These are phyloP conservation scores for Chaetomium tenue DNA, from an alignment of 495 filamentous ascomycete genomes.

Conservation along the genomic window DNA sequence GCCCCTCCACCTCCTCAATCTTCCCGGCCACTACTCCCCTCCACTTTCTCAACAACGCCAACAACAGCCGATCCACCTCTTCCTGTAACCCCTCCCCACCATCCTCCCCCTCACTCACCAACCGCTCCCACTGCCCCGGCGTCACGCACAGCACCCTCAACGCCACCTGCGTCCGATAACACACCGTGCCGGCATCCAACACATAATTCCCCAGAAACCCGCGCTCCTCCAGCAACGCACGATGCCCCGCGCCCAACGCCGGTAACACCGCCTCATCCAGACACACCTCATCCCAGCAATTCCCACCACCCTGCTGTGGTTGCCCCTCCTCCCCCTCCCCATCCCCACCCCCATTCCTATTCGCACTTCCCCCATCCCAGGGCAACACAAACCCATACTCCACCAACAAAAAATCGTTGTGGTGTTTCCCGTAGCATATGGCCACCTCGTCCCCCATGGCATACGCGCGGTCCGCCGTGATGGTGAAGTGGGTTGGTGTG, in stretches of 20 bases:
- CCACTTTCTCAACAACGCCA: constrained; percentile 28
- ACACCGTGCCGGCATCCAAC: constrained; percentile 59
- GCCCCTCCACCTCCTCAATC: constrained; percentile 19
- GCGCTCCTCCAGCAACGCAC: constrained; percentile 51
- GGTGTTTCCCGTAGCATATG: constrained; percentile 77
- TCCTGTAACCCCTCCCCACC: constrained; percentile 38
- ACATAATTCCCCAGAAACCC: constrained; percentile 70
- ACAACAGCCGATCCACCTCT: constrained; percentile 34
- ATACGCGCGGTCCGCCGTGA: constrained; percentile 57
- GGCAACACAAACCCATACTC: constrained; percentile 79
- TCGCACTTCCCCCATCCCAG: constrained; percentile 38
- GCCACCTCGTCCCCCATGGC: constrained; percentile 68
- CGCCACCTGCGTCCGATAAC: constrained; percentile 72
- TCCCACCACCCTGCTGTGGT: constrained; percentile 31
- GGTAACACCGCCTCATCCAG: constrained; percentile 67
- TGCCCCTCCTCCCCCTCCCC: too few relatives aligned
- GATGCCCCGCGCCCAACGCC: constrained; percentile 46
- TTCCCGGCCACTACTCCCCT: constrained; percentile 16
- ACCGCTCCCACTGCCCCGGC: constrained; percentile 38
- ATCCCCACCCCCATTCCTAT: too few relatives aligned
- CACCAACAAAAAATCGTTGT: constrained; percentile 75
- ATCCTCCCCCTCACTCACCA: constrained; percentile 40
- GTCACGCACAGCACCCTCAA: constrained; percentile 48
- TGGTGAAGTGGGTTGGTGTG: constrained; percentile 57
- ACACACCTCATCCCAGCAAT: constrained; percentile 63